These are phyloP conservation scores for Euryodendron excelsum DNA, from an alignment of 148 eudicot genomes.

Conservation along the genomic window DNA sequence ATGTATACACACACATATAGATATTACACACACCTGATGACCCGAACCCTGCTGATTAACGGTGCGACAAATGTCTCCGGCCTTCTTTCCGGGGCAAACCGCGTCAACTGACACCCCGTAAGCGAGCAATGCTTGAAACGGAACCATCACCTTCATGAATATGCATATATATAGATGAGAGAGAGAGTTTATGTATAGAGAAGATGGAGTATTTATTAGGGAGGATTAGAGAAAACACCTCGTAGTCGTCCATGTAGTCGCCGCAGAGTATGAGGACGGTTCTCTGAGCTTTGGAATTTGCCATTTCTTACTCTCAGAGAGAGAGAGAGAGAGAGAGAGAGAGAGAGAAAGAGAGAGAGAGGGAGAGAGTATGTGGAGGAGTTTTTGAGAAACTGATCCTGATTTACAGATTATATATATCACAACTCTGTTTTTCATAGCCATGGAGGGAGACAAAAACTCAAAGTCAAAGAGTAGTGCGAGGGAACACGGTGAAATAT, in stretches of 20 bases:
- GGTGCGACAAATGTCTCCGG: constrained; percentile 89
- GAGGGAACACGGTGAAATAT: too few species aligned
- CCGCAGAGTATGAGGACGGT: constrained; percentile 73
- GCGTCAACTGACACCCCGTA: constrained; percentile 86
- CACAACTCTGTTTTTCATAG: too few species aligned
- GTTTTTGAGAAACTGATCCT: background rate
- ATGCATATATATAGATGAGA: too few species aligned
- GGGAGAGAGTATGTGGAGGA: background rate
- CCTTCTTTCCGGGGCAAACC: constrained; percentile 89
- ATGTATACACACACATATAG: too few species aligned
- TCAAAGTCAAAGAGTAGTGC: too few species aligned
- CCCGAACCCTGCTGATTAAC: constrained; percentile 54
- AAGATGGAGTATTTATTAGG: background rate
- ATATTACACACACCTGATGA: too few species aligned
- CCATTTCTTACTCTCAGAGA: constrained; percentile 25
- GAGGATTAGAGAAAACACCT: constrained; percentile 34
- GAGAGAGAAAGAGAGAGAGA: background rate
- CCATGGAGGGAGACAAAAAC: too few species aligned
- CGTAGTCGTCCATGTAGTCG: constrained; percentile 90
- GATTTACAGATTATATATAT: background rate
- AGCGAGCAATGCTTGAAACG: constrained; percentile 90
- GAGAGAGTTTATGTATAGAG: too few species aligned
- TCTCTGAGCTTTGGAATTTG: constrained; percentile 36
- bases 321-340: background rate
- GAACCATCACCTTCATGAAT: constrained; percentile 92